Evolutionary conservation across 78 protist species (phyloP), one percentile per base, ranked within the genome.

Genomic region (Cavenderia fasciculata): DNA sequence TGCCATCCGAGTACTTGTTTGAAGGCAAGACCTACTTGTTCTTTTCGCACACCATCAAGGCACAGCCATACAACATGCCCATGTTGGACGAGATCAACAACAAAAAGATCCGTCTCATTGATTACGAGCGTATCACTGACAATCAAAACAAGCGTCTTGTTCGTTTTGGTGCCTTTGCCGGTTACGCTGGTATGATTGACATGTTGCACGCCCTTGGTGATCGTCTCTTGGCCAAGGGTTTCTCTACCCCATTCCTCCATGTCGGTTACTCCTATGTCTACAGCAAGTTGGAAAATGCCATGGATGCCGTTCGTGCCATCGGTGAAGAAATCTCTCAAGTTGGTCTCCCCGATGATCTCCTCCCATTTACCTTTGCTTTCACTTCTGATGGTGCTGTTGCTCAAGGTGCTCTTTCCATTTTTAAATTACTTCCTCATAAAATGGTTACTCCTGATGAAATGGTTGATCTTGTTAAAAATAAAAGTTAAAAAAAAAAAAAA

Each of bases 1-100:
- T 95, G 14, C 96, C 96, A 3, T 36, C 36, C 23, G 84, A 59
- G 8, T 46, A 79, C 41, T 77, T 97, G 12, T 27, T 85, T 12
- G 76, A 90, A 33, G 71, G 46, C 27, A 77, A 87, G n/a, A 84
- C 96, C 16, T 93, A 95, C 87, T 54, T 85, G 19, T 90, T 68
- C 89, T 94, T 94, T 59, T 78, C 90, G 33, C 99, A 97, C 94
- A 95, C 97, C 11, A 76, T 86, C 95, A 97, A 97, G 90, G 99
- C 96, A 1, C 99, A 97, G 91, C 92, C 94, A 46, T 74, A 94
- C 77, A 97, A 96, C 94, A 97, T 97, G 99, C 89, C 73, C 52
- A 85, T 95, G 82, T 79, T 97, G 7, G 97, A 96, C 56, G 94
- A 70, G 11, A 49, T 86, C 29, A 82, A 95, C 40, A 47, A 70